A percentile compares a stretch with the other conserved stretches of the same genome.
These are phyloP conservation scores for Parascedosporium putredinis DNA, from an alignment of 2,329 filamentous ascomycete genomes.

Conservation along the genomic window DNA sequence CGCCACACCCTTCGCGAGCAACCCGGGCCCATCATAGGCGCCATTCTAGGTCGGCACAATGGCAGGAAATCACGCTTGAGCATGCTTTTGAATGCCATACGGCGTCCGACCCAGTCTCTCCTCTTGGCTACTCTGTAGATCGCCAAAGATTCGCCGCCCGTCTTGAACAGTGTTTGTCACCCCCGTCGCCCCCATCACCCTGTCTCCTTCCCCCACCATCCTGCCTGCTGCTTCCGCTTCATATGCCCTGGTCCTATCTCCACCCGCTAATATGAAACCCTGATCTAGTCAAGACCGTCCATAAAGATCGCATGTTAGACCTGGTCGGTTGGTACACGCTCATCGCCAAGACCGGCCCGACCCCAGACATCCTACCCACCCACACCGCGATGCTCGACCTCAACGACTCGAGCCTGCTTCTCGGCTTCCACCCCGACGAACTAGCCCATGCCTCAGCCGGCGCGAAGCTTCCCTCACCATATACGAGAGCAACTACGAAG, in stretches of 20 bases:
- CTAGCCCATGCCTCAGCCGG: slow-evolving; percentile 46
- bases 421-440: slow-evolving; percentile 70
- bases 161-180: slow-evolving; percentile 69
- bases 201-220: too few relatives aligned
- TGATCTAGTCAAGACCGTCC: slow-evolving; percentile 67
- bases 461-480: slow-evolving; percentile 77
- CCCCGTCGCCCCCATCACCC: slow-evolving; percentile 10
- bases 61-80: slow-evolving; percentile 84
- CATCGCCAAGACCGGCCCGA: slow-evolving; percentile 63
- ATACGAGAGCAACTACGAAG: slow-evolving; percentile 76
- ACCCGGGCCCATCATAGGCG: slow-evolving; percentile 68
- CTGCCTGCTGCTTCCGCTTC: too few relatives aligned
- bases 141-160: slow-evolving; percentile 64
- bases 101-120: slow-evolving; percentile 27
- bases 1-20: slow-evolving; percentile 73
- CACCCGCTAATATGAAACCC: slow-evolving; percentile 1
- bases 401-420: slow-evolving; percentile 80
- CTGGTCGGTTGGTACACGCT: slow-evolving; percentile 91
- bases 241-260: neutral
- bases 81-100: slow-evolving; percentile 80
- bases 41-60: slow-evolving; percentile 83
- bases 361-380: slow-evolving; percentile 55
- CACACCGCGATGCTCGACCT: slow-evolving; percentile 67
- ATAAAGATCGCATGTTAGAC: slow-evolving; percentile 72
- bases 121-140: slow-evolving; percentile 54